These are phyloP conservation scores for Podospora australis DNA, from an alignment of 495 filamentous ascomycete genomes.

Conservation along the genomic window DNA sequence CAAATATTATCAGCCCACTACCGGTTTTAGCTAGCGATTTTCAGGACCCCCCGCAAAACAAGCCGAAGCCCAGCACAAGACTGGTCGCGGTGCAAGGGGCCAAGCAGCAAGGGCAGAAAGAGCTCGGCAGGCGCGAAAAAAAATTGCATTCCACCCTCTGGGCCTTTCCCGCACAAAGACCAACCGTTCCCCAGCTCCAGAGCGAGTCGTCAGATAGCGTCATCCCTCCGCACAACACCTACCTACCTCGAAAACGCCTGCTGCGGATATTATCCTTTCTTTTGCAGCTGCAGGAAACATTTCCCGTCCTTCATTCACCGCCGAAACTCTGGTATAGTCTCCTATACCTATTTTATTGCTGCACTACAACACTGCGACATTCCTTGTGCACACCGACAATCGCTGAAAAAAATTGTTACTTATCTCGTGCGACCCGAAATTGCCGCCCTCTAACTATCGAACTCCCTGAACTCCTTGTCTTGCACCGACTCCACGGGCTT, in stretches of 20 bases:
- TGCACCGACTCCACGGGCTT: no score
- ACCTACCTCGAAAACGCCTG: slow-evolving; percentile 6
- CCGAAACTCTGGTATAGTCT: no score
- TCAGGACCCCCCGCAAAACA: background rate
- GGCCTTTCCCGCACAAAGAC: slow-evolving; percentile 6
- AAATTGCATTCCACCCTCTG: slow-evolving; percentile 13
- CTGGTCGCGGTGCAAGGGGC: background rate
- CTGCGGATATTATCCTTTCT: background rate
- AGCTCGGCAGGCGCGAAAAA: slow-evolving; percentile 13
- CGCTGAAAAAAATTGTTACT: no score
- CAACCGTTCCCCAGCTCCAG: slow-evolving; percentile 4
- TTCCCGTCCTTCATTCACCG: no score
- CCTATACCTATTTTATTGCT: no score
- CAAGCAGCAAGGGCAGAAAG: background rate
- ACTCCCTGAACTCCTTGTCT: background rate
- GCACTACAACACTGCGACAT: no score
- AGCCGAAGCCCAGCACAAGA: background rate
- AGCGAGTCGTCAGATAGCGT: slow-evolving; percentile 16
- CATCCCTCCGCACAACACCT: slow-evolving; percentile 15
- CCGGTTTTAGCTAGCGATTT: background rate
- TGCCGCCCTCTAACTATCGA: background rate
- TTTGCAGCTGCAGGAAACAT: slow-evolving; percentile 1
- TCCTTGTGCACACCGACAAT: no score
- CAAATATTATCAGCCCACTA: slow-evolving; percentile 11
- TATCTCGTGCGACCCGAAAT: no score